Conservation (phyloP, 495 filamentous ascomycete genomes). For the Aspergillus bertholletiae region DNA sequence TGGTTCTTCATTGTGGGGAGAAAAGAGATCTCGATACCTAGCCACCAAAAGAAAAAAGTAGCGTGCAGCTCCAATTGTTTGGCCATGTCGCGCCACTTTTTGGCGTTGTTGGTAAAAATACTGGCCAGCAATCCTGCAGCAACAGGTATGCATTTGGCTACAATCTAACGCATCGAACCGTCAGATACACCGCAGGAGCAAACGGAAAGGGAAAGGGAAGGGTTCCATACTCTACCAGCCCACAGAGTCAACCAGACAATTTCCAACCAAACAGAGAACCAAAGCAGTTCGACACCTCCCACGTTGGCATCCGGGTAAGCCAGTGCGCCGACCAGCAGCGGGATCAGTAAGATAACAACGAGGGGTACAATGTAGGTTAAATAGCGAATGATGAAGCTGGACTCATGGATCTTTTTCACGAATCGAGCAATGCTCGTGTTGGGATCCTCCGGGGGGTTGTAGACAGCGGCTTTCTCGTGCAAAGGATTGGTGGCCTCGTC, state of each 20-base stretch:
- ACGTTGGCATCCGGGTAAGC: slow-evolving; percentile 61
- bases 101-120: slow-evolving; percentile 79
- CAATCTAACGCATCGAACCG: slow-evolving; percentile 45
- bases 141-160: slow-evolving; percentile 70
- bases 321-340: slow-evolving; percentile 72
- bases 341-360: slow-evolving; percentile 70
- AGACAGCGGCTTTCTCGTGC: slow-evolving; percentile 65
- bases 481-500: slow-evolving; percentile 70
- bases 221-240: slow-evolving; percentile 68
- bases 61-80: slow-evolving; percentile 81
- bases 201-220: slow-evolving; percentile 2
- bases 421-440: slow-evolving; percentile 57
- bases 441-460: slow-evolving; percentile 66
- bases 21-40: slow-evolving; percentile 70
- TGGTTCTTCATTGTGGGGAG: slow-evolving; percentile 66
- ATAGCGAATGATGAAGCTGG: slow-evolving; percentile 78
- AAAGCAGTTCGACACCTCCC: slow-evolving; percentile 74
- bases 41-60: slow-evolving; percentile 89
- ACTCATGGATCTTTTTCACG: slow-evolving; percentile 66
- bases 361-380: slow-evolving; percentile 82
- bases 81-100: slow-evolving; percentile 92
- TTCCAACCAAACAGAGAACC: slow-evolving; percentile 95
- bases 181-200: background rate
- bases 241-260: slow-evolving; percentile 91
- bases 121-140: slow-evolving; percentile 64